These are phyloP conservation scores for Colletotrichum sp. DNA, from an alignment of 2,329 filamentous ascomycete genomes.

Conservation along the genomic window DNA sequence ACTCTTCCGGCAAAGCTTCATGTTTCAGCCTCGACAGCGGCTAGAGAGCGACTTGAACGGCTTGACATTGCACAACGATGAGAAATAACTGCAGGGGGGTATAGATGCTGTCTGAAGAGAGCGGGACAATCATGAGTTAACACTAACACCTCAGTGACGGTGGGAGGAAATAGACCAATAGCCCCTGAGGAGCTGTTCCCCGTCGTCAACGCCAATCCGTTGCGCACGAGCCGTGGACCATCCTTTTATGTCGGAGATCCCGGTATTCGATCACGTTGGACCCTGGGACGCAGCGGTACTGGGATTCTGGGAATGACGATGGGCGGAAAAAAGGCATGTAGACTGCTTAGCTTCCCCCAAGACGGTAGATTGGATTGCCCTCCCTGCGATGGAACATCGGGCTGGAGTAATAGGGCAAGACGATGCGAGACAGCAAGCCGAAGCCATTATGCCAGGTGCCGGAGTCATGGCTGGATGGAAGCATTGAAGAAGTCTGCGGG, in stretches of 20 bases:
- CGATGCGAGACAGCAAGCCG: not conserved
- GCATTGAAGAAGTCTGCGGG: slow-evolving; percentile 9
- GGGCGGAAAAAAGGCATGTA: slow-evolving; percentile 1
- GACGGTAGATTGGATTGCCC: not conserved
- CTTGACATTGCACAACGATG: not conserved
- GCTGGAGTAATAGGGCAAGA: not conserved
- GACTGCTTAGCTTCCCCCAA: not conserved
- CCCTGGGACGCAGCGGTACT: not conserved
- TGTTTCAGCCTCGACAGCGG: slow-evolving; percentile 3
- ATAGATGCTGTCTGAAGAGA: not conserved
- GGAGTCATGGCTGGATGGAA: slow-evolving; percentile 14
- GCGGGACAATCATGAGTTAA: not conserved
- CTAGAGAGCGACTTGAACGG: not conserved
- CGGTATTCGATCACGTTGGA: not conserved
- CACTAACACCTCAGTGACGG: not conserved
- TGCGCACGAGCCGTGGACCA: not conserved
- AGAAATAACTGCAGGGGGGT: not conserved
- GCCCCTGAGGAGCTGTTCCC: not conserved
- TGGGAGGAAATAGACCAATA: not conserved
- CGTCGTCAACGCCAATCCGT: not conserved
- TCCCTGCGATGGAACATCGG: not conserved
- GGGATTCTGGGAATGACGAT: not conserved
- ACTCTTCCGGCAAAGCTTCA: slow-evolving; percentile 14
- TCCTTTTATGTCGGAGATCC: slow-evolving; percentile 2
- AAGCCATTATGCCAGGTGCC: not conserved